phyloP scores from a whole-genome alignment of 306 rosid species.

The Castanea mollissima region DNA sequence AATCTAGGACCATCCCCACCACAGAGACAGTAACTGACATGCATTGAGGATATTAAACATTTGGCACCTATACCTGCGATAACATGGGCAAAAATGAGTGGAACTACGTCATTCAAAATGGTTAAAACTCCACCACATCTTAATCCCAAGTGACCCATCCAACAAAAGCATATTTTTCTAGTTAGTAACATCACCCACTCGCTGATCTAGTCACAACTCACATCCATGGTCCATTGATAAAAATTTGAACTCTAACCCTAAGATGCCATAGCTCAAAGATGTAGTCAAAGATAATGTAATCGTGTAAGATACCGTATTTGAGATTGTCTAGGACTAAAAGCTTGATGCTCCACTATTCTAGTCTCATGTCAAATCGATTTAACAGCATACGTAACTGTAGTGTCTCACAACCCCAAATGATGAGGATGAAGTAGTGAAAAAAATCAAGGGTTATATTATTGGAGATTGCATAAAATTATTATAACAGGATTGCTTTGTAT shows the following conservation, averaged over 20 bases:
- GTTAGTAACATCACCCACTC: background rate
- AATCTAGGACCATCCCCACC: too few relatives aligned
- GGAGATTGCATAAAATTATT: too few relatives aligned
- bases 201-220: background rate
- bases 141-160: background rate
- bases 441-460: too few relatives aligned
- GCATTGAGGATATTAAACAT: too few relatives aligned
- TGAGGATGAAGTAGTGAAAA: background rate
- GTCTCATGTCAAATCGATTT: constrained; percentile 17
- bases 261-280: background rate
- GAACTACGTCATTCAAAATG: background rate
- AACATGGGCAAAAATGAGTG: background rate
- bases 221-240: background rate
- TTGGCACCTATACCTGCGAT: too few relatives aligned
- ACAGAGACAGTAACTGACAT: too few relatives aligned
- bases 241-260: background rate
- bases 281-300: background rate
- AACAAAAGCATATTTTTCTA: background rate
- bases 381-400: constrained; percentile 13
- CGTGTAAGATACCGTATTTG: background rate
- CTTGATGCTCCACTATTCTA: constrained; percentile 11
- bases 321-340: background rate
- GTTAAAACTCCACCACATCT: background rate
- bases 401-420: background rate
- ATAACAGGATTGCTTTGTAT: too few relatives aligned